Percentiles rank a stretch among this genome's conserved stretches.
phyloP scores from a whole-genome alignment of 2,329 filamentous ascomycete species.

The Massarina eburnea region DNA sequence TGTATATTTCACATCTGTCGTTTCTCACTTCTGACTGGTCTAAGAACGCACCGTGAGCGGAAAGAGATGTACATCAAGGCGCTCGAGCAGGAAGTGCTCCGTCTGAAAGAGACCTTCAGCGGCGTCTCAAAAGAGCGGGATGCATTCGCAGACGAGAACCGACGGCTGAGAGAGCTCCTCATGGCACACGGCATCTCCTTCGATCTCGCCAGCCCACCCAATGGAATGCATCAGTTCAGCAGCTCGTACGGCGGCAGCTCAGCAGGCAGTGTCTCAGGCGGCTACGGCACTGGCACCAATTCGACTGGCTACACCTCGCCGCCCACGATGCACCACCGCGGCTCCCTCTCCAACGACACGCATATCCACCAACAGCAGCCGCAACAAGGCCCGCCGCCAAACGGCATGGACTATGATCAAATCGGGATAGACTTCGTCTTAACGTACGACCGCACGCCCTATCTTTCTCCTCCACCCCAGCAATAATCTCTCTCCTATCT shows the following conservation, averaged over 20 bases:
- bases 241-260: constrained; percentile 48
- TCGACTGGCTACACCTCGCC: constrained; percentile 52
- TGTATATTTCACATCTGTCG: background rate
- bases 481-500: constrained; percentile 28
- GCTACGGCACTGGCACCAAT: constrained; percentile 55
- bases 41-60: constrained; percentile 90
- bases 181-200: constrained; percentile 60
- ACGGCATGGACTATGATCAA: constrained; percentile 72
- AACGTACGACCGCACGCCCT: constrained; percentile 76
- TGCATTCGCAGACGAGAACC: constrained; percentile 75
- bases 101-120: constrained; percentile 82
- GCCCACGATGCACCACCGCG: constrained; percentile 36
- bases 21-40: constrained; percentile 14
- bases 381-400: constrained; percentile 32
- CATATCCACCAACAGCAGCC: constrained; percentile 23
- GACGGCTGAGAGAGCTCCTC: constrained; percentile 67
- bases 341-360: constrained; percentile 31
- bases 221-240: constrained; percentile 37
- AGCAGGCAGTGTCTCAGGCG: constrained; percentile 62
- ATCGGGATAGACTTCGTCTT: constrained; percentile 88
- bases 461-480: constrained; percentile 50
- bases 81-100: constrained; percentile 86
- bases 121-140: constrained; percentile 75
- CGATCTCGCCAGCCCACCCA: constrained; percentile 48
- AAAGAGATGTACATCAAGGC: constrained; percentile 96